These are phyloP conservation scores for Berkeleyomyces rouxiae DNA, from an alignment of 2,329 filamentous ascomycete genomes.

Conservation along the genomic window DNA sequence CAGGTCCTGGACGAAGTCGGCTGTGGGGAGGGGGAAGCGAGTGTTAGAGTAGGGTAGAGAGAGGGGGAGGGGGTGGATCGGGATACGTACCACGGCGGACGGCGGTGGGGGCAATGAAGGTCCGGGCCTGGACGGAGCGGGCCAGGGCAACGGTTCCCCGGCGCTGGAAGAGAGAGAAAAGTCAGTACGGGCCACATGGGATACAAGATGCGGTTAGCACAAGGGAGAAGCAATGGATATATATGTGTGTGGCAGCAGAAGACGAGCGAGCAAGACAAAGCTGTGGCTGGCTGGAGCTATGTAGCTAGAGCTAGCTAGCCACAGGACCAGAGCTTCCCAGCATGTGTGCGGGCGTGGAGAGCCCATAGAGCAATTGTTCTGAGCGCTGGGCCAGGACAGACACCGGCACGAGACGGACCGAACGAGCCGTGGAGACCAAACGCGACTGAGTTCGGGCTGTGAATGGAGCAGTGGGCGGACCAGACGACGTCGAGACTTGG, in stretches of 20 bases:
- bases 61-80: neutral
- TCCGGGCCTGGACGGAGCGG: slow-evolving; percentile 31
- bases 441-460: too few species aligned
- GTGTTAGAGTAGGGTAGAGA: slow-evolving; percentile 11
- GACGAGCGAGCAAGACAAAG: neutral
- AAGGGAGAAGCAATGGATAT: neutral
- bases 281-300: neutral
- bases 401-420: too few species aligned
- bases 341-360: too few species aligned
- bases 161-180: neutral
- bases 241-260: neutral
- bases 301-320: neutral
- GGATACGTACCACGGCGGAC: slow-evolving; percentile 41
- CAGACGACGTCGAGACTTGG: too few species aligned
- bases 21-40: slow-evolving; percentile 29
- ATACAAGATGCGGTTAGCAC: neutral
- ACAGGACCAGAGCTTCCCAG: neutral
- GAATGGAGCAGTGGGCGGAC: too few species aligned
- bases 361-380: too few species aligned
- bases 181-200: neutral
- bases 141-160: slow-evolving; percentile 10
- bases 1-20: slow-evolving; percentile 93
- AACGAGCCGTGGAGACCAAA: too few species aligned
- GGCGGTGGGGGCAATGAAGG: slow-evolving; percentile 43
- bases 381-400: too few species aligned